phyloP scores from a whole-genome alignment of 1,139 yeast species.

The Blastobotrys proliferans region DNA sequence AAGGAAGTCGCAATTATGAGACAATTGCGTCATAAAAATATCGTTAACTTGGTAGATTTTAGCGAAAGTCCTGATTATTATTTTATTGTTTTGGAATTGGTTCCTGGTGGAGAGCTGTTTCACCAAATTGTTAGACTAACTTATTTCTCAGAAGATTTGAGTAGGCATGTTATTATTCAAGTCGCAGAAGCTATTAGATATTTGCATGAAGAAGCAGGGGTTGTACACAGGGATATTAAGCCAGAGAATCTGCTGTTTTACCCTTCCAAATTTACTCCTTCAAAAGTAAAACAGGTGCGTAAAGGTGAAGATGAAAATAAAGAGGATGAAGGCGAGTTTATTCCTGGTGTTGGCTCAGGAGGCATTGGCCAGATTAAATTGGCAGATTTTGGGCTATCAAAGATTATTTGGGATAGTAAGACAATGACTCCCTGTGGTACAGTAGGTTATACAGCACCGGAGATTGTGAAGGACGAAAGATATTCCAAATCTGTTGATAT shows the following conservation, averaged over 20 bases:
- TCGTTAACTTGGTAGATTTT: slow-evolving; percentile 68
- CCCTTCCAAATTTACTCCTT: slow-evolving; percentile 63
- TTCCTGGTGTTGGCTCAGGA: slow-evolving; percentile 80
- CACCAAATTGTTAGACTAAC: slow-evolving; percentile 90
- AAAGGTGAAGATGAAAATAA: slow-evolving; percentile 75
- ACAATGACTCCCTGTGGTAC: slow-evolving; percentile 90
- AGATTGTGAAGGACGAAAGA: slow-evolving; percentile 78
- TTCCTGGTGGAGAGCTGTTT: slow-evolving; percentile 92
- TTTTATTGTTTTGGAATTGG: slow-evolving; percentile 77
- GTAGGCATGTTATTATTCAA: slow-evolving; percentile 81
- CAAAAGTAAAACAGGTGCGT: slow-evolving; percentile 48
- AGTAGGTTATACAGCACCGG: slow-evolving; percentile 91
- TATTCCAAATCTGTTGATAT: slow-evolving; percentile 90
- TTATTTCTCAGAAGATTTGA: slow-evolving; percentile 79
- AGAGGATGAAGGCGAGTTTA: slow-evolving; percentile 80
- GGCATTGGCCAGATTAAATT: slow-evolving; percentile 80
- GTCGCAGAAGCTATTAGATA: slow-evolving; percentile 78
- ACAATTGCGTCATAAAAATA: slow-evolving; percentile 63
- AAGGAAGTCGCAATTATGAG: slow-evolving; percentile 88
- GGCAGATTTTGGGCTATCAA: slow-evolving; percentile 92
- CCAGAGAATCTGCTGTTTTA: slow-evolving; percentile 87
- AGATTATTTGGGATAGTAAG: slow-evolving; percentile 63
- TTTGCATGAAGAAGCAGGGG: slow-evolving; percentile 75
- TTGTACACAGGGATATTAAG: slow-evolving; percentile 92
- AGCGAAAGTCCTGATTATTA: slow-evolving; percentile 61